phyloP scores from a whole-genome alignment of 345 rosid species.

The Hevea brasiliensis region DNA sequence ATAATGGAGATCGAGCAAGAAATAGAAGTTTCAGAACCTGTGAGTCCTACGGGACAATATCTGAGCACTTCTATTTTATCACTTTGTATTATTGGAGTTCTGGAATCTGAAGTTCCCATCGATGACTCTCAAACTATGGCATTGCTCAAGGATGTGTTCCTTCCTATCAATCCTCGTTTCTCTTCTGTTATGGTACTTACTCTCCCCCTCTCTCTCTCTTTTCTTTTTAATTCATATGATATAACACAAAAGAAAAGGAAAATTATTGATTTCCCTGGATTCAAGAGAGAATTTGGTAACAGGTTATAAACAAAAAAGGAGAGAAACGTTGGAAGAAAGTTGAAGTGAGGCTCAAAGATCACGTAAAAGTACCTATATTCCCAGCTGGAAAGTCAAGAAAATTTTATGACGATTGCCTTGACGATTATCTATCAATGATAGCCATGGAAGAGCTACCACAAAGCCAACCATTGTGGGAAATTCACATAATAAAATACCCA shows the following conservation, averaged over 20 bases:
- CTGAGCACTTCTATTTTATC: conserved; percentile 36
- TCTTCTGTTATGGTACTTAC: conserved; percentile 43
- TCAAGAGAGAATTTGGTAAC: neutral
- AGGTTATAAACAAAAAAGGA: conserved; percentile 30
- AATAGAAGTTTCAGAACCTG: conserved; percentile 19
- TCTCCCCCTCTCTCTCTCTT: too few relatives aligned
- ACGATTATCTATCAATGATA: conserved; percentile 33
- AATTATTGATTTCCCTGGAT: too few relatives aligned
- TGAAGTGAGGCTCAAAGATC: conserved; percentile 35
- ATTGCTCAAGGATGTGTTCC: conserved; percentile 33
- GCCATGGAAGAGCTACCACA: conserved; percentile 33
- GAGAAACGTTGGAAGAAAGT: conserved; percentile 37
- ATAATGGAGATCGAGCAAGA: conserved; percentile 24
- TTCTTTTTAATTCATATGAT: too few relatives aligned
- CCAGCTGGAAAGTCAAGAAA: conserved; percentile 28
- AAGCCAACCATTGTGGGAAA: conserved; percentile 49
- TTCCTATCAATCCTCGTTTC: conserved; percentile 48
- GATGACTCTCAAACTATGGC: conserved; percentile 25
- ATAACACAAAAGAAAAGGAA: too few relatives aligned
- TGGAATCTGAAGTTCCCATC: conserved; percentile 36
- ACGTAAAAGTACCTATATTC: conserved; percentile 34
- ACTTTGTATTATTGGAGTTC: conserved; percentile 24
- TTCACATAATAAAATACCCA: conserved; percentile 47
- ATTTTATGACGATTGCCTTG: conserved; percentile 33
- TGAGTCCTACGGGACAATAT: conserved; percentile 41